Conservation (phyloP, 2,329 filamentous ascomycete genomes). For the Anthostomella pinea region DNA sequence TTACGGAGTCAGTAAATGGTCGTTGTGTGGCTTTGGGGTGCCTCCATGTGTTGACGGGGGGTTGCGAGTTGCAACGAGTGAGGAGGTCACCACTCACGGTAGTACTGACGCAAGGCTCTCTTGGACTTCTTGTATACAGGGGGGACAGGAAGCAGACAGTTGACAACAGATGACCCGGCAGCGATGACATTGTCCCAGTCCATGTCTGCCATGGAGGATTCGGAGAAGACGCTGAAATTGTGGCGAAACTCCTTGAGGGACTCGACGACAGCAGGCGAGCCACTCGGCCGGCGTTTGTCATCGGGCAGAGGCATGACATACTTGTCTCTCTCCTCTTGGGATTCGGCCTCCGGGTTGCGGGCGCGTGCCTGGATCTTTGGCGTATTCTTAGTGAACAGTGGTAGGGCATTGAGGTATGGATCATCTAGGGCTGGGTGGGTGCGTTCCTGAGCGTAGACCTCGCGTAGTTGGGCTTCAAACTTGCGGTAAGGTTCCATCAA, state of each 20-base stretch:
- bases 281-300: slow-evolving; percentile 59
- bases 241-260: slow-evolving; percentile 68
- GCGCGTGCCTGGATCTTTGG: slow-evolving; percentile 59
- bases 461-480: slow-evolving; percentile 65
- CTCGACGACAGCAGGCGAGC: slow-evolving; percentile 65
- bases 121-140: slow-evolving; percentile 60
- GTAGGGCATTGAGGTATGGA: slow-evolving; percentile 60
- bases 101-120: slow-evolving; percentile 66
- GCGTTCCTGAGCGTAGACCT: slow-evolving; percentile 67
- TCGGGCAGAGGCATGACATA: slow-evolving; percentile 69
- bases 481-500: slow-evolving; percentile 64
- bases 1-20: slow-evolving; percentile 6
- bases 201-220: slow-evolving; percentile 70
- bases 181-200: slow-evolving; percentile 82
- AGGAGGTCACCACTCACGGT: slow-evolving; percentile 76
- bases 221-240: slow-evolving; percentile 80
- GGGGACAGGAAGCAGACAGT: slow-evolving; percentile 71
- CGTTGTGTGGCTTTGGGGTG: no score
- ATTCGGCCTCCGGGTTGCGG: slow-evolving; percentile 56
- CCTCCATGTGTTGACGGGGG: no score
- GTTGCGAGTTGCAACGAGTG: no score
- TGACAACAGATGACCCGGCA: slow-evolving; percentile 78
- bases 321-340: slow-evolving; percentile 56
- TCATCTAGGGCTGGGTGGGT: slow-evolving; percentile 55
- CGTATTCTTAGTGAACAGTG: slow-evolving; percentile 60